These are phyloP conservation scores for Verticillium dahliae DNA, from an alignment of 2,329 filamentous ascomycete genomes.

Conservation along the genomic window DNA sequence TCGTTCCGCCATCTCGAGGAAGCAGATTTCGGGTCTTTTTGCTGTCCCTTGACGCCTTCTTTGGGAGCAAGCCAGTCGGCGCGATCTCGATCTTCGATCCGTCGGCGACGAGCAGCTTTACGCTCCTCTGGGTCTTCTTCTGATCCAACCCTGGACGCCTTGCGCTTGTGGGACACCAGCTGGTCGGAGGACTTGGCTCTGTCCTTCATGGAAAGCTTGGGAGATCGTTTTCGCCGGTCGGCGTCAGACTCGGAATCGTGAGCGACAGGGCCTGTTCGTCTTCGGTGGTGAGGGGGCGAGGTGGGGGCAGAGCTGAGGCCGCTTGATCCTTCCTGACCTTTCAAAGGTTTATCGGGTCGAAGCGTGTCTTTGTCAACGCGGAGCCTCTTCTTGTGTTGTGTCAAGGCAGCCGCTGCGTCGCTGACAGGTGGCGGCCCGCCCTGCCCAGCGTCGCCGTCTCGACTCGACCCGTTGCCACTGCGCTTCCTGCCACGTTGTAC, in stretches of 20 bases:
- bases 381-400: conserved; percentile 43
- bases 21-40: conserved; percentile 22
- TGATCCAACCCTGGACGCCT: conserved; percentile 46
- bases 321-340: conserved; percentile 45
- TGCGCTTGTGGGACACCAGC: conserved; percentile 42
- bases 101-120: conserved; percentile 46
- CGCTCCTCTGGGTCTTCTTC: conserved; percentile 50
- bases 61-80: conserved; percentile 3
- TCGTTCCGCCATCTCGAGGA: conserved; percentile 25
- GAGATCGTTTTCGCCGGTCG: conserved; percentile 31
- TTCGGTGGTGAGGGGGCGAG: conserved; percentile 40
- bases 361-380: conserved; percentile 28
- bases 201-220: conserved; percentile 39
- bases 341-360: conserved; percentile 25
- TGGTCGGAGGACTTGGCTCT: conserved; percentile 41
- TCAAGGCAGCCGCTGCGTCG: not conserved
- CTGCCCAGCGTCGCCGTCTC: conserved; percentile 26
- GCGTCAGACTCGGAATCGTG: conserved; percentile 51
- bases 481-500: conserved; percentile 22
- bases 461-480: conserved; percentile 23
- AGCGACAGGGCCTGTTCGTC: conserved; percentile 24
- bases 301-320: conserved; percentile 53
- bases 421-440: conserved; percentile 20
- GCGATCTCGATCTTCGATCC: conserved; percentile 30
- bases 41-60: conserved; percentile 4